Conservation (phyloP, 2,329 filamentous ascomycete genomes). For the Fusarium anthophilum region DNA sequence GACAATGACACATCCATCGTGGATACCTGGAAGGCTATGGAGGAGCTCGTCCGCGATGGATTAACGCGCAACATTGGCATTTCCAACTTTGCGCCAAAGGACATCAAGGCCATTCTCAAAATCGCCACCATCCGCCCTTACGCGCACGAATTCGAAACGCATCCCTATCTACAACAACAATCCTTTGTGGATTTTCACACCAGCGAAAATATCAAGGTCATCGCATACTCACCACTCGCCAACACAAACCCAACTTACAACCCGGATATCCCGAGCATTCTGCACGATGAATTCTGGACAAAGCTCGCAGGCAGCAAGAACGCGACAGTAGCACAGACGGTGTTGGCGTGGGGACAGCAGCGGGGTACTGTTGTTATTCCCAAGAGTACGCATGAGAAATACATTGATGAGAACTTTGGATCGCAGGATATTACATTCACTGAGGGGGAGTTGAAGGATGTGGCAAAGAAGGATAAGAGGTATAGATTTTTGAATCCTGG, state of each 20-base stretch:
- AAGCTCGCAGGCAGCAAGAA: slow-evolving; percentile 30
- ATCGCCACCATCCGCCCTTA: slow-evolving; percentile 43
- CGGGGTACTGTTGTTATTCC: slow-evolving; percentile 33
- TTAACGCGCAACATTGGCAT: slow-evolving; percentile 55
- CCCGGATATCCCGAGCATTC: slow-evolving; percentile 29
- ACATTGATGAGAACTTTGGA: slow-evolving; percentile 33
- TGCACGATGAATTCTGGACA: slow-evolving; percentile 32
- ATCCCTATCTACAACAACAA: slow-evolving; percentile 64
- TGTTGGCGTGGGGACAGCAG: slow-evolving; percentile 37
- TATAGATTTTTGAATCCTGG: slow-evolving; percentile 51
- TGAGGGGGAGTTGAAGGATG: slow-evolving; percentile 46
- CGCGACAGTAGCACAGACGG: slow-evolving; percentile 33
- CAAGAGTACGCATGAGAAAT: slow-evolving; percentile 31
- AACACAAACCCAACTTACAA: slow-evolving; percentile 36
- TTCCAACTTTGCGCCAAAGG: slow-evolving; percentile 64
- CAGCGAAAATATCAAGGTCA: slow-evolving; percentile 42
- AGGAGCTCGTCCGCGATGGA: slow-evolving; percentile 37
- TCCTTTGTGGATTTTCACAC: slow-evolving; percentile 40
- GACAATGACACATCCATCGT: slow-evolving; percentile 35
- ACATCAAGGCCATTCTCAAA: slow-evolving; percentile 56
- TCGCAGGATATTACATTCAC: slow-evolving; percentile 28
- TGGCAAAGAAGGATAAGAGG: slow-evolving; percentile 44
- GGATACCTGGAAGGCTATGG: slow-evolving; percentile 47
- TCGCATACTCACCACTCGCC: slow-evolving; percentile 37
- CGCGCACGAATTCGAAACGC: slow-evolving; percentile 58